A percentile compares a stretch with the other conserved stretches of the same genome.
Evolutionary conservation across 2,329 filamentous ascomycete species (phyloP).

Genomic region (Epichloe sp.): DNA sequence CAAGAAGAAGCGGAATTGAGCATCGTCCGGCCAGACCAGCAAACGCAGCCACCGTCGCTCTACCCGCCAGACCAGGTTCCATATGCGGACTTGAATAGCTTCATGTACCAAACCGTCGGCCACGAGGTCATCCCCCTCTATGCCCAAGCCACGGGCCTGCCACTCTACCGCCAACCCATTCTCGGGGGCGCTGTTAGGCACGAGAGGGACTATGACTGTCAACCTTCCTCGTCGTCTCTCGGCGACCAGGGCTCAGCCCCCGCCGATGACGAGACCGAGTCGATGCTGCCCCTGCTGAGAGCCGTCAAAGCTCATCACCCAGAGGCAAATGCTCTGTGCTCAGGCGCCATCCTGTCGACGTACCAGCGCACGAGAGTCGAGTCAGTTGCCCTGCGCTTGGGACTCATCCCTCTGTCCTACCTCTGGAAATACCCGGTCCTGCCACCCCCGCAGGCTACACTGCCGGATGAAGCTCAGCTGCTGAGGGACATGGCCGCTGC

Average conservation of each 20-base stretch:
- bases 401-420: conserved; percentile 69
- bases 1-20: conserved; percentile 1
- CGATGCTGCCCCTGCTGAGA: conserved; percentile 61
- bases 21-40: conserved; percentile 9
- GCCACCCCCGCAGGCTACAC: conserved; percentile 29
- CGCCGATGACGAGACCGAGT: conserved; percentile 73
- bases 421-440: conserved; percentile 84
- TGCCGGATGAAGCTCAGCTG: conserved; percentile 39
- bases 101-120: conserved; percentile 99
- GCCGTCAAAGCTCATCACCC: conserved; percentile 58
- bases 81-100: conserved; percentile 69
- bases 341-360: conserved; percentile 84
- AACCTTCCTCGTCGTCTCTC: not conserved
- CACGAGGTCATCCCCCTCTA: conserved; percentile 80
- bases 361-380: conserved; percentile 96
- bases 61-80: not conserved
- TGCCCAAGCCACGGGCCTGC: conserved; percentile 61
- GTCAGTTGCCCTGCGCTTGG: conserved; percentile 74
- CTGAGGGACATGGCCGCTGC: conserved; percentile 69
- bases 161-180: conserved; percentile 73
- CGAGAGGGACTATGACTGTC: conserved; percentile 52
- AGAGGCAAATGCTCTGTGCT: conserved; percentile 71
- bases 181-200: conserved; percentile 56
- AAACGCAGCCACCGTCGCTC: not conserved
- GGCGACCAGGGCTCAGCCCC: conserved; percentile 1